These are phyloP conservation scores for Verticillium zaregamsianum DNA, from an alignment of 2,329 filamentous ascomycete genomes.

Conservation along the genomic window DNA sequence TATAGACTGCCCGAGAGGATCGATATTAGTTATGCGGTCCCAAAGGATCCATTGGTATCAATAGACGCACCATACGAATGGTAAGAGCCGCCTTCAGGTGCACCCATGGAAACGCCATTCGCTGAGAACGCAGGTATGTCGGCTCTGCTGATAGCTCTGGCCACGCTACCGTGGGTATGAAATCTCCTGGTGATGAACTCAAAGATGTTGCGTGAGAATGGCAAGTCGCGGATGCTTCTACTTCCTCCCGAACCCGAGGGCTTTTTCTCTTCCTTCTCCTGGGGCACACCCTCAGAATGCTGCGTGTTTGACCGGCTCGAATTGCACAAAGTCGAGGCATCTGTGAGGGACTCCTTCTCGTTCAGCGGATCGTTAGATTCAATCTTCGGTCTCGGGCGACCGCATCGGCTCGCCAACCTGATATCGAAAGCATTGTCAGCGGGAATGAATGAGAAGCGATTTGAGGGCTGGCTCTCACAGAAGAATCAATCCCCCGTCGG, in stretches of 20 bases:
- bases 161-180: neutral
- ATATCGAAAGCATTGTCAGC: neutral
- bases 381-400: neutral
- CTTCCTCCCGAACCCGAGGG: neutral
- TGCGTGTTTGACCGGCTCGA: neutral
- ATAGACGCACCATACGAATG: neutral
- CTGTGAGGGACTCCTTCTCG: neutral
- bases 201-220: neutral
- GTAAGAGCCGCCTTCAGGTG: neutral
- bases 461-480: neutral
- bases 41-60: too few relatives aligned
- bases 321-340: neutral
- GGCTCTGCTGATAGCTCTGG: constrained; percentile 2
- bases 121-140: neutral
- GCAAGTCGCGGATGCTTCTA: neutral
- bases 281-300: neutral
- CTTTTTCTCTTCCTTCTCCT: neutral
- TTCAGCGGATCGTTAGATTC: neutral
- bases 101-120: neutral
- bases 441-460: too few relatives aligned
- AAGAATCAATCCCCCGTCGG: neutral
- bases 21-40: neutral
- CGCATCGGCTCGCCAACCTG: neutral
- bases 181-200: neutral
- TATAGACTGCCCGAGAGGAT: constrained; percentile 15